Conservation (phyloP, 2,329 filamentous ascomycete genomes). For the Fusarium sp. region DNA sequence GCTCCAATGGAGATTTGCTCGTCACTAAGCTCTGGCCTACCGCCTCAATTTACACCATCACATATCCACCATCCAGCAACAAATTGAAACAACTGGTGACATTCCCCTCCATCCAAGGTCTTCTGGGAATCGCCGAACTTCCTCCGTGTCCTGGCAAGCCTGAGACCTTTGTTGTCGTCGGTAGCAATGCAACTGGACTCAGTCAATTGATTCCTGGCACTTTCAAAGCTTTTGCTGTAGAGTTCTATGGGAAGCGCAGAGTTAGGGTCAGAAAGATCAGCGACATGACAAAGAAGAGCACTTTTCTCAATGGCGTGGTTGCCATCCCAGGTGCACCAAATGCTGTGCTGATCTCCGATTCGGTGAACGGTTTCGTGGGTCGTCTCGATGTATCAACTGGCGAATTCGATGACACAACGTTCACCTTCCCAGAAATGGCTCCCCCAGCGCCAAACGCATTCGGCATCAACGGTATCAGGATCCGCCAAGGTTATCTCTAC, state of each 20-base stretch:
- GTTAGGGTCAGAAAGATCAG: constrained; percentile 7
- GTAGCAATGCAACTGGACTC: constrained; percentile 11
- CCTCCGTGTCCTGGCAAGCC: background rate
- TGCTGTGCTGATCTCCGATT: constrained; percentile 13
- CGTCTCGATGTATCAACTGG: constrained; percentile 1
- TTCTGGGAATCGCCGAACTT: constrained; percentile 9
- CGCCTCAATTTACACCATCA: background rate
- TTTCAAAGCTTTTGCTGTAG: constrained; percentile 8
- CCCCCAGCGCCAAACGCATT: background rate
- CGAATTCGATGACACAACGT: background rate
- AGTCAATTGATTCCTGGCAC: constrained; percentile 4
- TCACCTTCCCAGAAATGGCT: constrained; percentile 9
- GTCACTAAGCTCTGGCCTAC: constrained; percentile 9
- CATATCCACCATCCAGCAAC: background rate
- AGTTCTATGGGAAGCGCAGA: background rate
- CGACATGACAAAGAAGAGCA: constrained; percentile 4
- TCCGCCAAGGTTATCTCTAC: background rate
- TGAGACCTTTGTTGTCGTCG: constrained; percentile 11
- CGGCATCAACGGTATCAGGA: constrained; percentile 5
- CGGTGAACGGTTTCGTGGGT: background rate
- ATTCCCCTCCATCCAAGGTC: background rate
- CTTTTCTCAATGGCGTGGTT: constrained; percentile 15
- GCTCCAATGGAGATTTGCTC: background rate
- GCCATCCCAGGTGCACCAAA: background rate
- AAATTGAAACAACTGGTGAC: background rate